Evolutionary conservation across 305 asterid genomes (phyloP).

Genomic region (Fraxinus sp.): DNA sequence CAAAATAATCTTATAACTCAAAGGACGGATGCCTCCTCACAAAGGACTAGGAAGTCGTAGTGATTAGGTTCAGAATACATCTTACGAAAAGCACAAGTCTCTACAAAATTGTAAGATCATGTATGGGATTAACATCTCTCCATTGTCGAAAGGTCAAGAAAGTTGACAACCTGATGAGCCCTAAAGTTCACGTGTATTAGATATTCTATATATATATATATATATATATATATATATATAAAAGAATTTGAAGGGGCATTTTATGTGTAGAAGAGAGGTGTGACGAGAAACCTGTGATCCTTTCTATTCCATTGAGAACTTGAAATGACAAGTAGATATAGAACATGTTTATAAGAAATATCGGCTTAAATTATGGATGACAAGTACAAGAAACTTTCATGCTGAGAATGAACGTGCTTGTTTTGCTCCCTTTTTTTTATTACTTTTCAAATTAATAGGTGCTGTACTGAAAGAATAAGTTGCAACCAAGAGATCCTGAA

Average conservation of each 20-base stretch:
- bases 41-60: background rate
- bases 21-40: background rate
- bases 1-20: background rate
- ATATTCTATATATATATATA: too few species aligned
- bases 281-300: background rate
- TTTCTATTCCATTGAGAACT: background rate
- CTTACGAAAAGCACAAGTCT: background rate
- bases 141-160: background rate
- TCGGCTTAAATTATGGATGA: background rate
- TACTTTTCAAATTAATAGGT: background rate
- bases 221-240: too few species aligned
- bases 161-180: background rate
- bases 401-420: background rate
- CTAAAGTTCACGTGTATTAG: background rate
- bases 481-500: background rate
- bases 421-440: background rate
- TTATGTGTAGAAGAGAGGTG: background rate
- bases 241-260: background rate
- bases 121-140: background rate
- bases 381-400: background rate
- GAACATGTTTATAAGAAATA: too few species aligned
- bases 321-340: background rate
- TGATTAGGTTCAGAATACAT: background rate
- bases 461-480: background rate
- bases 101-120: background rate